Percentiles rank a stretch among this genome's conserved stretches.
Evolutionary conservation across 805 yeast genomes (phyloP).

Genomic region (Pichia ethanolica): DNA sequence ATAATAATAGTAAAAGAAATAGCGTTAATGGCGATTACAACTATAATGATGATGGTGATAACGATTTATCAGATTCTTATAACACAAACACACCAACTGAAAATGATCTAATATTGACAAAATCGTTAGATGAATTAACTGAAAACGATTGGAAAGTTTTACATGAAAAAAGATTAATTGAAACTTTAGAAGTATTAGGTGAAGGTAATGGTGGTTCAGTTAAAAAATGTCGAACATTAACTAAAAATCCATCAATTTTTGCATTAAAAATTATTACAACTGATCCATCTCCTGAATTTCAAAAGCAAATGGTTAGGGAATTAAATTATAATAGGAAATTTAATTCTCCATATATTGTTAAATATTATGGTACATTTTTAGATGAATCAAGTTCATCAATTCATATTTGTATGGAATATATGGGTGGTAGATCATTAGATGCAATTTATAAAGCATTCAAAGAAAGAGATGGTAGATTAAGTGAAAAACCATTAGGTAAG

Average conservation of each 20-base stretch:
- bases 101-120: background rate
- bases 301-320: slow-evolving; percentile 86
- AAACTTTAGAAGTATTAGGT: slow-evolving; percentile 67
- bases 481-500: slow-evolving; percentile 88
- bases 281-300: slow-evolving; percentile 78
- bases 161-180: slow-evolving; percentile 52
- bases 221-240: slow-evolving; percentile 58
- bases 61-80: background rate
- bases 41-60: too few species aligned
- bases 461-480: slow-evolving; percentile 72
- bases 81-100: slow-evolving; percentile 3
- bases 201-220: slow-evolving; percentile 96
- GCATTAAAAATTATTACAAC: slow-evolving; percentile 74
- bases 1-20: too few species aligned
- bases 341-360: slow-evolving; percentile 76
- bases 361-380: slow-evolving; percentile 87
- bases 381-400: slow-evolving; percentile 72
- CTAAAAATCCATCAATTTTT: slow-evolving; percentile 54
- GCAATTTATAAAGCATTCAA: slow-evolving; percentile 79
- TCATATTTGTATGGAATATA: slow-evolving; percentile 93
- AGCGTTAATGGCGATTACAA: too few species aligned
- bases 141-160: slow-evolving; percentile 70
- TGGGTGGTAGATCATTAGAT: slow-evolving; percentile 89
- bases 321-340: slow-evolving; percentile 81
- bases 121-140: slow-evolving; percentile 26